These are phyloP conservation scores for Coriaria nepalensis DNA, from an alignment of 306 rosid species.

Conservation along the genomic window DNA sequence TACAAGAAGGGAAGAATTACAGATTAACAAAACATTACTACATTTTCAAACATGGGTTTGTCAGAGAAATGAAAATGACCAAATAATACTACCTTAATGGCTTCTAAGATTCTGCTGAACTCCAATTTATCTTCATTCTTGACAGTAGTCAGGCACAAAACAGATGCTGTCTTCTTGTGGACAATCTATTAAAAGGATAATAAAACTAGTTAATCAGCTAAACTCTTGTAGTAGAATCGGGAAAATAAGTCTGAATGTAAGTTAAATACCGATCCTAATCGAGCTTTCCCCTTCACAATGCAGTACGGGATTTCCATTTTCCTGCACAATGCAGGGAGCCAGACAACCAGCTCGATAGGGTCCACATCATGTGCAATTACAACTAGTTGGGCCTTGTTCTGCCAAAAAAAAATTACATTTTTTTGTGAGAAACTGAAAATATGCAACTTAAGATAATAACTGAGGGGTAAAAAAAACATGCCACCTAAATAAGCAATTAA, in stretches of 20 bases:
- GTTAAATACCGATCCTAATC: conserved; percentile 45
- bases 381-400: conserved; percentile 69
- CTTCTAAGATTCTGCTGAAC: conserved; percentile 58
- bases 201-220: not conserved
- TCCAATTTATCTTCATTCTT: conserved; percentile 76
- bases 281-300: conserved; percentile 76
- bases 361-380: conserved; percentile 82
- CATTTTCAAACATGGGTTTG: not conserved
- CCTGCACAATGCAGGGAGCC: conserved; percentile 77
- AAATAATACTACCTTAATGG: conserved; percentile 37
- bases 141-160: conserved; percentile 66
- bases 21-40: not conserved
- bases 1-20: conserved; percentile 4
- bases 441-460: not conserved
- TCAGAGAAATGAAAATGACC: not conserved
- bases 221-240: not conserved
- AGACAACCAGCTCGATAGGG: conserved; percentile 67
- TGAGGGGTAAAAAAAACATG: not conserved
- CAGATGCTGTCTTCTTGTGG: conserved; percentile 61
- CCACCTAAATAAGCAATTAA: not conserved
- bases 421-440: not conserved
- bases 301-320: conserved; percentile 80
- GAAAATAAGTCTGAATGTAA: not conserved
- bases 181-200: conserved; percentile 29
- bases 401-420: not conserved